Evolutionary conservation across 345 rosid species (phyloP).

Genomic region (Carallia brachiata): DNA sequence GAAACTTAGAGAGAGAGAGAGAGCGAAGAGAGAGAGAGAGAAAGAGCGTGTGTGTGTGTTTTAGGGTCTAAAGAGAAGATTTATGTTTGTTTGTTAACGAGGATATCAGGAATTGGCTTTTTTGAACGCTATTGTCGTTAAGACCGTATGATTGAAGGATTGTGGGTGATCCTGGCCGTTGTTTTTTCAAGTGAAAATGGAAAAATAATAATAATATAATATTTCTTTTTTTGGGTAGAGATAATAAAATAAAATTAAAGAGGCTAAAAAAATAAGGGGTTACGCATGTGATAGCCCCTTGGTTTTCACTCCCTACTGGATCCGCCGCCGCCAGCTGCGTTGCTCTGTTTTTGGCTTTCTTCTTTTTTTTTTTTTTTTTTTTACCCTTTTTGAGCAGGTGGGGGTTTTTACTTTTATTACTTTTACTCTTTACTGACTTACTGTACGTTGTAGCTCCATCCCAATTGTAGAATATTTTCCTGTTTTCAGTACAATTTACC

Average conservation of each 20-base stretch:
- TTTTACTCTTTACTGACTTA: no score
- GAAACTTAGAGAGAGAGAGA: constrained; percentile 1
- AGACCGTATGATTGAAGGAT: constrained; percentile 15
- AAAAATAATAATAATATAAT: no score
- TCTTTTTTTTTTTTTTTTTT: not conserved
- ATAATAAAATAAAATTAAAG: no score
- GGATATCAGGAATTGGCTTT: not conserved
- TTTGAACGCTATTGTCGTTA: constrained; percentile 8
- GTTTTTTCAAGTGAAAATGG: not conserved
- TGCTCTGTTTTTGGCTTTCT: not conserved
- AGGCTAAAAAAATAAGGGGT: not conserved
- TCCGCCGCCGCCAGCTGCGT: constrained; percentile 34
- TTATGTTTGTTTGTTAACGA: constrained; percentile 23
- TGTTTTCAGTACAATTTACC: no score
- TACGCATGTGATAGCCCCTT: constrained; percentile 16
- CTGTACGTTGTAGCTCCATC: no score
- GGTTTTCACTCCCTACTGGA: constrained; percentile 16
- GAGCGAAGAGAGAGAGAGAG: constrained; percentile 1
- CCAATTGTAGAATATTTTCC: no score
- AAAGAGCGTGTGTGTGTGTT: not conserved
- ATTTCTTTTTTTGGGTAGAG: no score
- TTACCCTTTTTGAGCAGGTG: no score
- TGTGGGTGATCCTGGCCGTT: constrained; percentile 4
- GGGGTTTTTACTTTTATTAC: no score
- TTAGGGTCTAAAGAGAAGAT: constrained; percentile 22